Percentiles rank a stretch among this genome's conserved stretches.
These are phyloP conservation scores for Amoeboaphelidium protococcarum DNA, from an alignment of 371 early-diverging fungal genomes.

Conservation along the genomic window DNA sequence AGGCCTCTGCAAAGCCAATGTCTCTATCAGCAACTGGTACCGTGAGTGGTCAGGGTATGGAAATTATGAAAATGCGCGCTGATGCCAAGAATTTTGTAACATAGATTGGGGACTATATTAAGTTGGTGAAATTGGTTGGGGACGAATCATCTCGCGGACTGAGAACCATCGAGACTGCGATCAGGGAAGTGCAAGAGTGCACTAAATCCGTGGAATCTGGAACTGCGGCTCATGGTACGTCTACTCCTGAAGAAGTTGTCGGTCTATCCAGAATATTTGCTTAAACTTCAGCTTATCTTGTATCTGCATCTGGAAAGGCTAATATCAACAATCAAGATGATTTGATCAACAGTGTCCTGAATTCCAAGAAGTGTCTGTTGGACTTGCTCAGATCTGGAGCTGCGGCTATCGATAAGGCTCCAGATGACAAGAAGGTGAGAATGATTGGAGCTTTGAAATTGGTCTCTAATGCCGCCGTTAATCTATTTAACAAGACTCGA, in stretches of 20 bases:
- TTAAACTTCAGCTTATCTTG: conserved; percentile 9
- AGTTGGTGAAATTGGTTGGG: conserved; percentile 11
- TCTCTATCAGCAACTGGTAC: not conserved
- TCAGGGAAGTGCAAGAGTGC: conserved; percentile 9
- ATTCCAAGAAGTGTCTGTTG: conserved; percentile 10
- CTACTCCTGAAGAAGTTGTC: conserved; percentile 23
- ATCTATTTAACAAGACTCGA: conserved; percentile 8
- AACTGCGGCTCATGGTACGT: conserved; percentile 17
- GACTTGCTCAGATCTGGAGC: conserved; percentile 12
- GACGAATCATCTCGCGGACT: conserved; percentile 14
- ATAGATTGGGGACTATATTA: conserved; percentile 10
- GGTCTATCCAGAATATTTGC: conserved; percentile 14
- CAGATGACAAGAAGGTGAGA: conserved; percentile 8
- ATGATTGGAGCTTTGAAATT: conserved; percentile 10
- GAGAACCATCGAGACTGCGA: conserved; percentile 11
- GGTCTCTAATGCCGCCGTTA: conserved; percentile 5
- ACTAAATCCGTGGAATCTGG: conserved; percentile 4
- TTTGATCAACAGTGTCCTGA: conserved; percentile 11
- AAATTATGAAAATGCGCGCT: conserved; percentile 6
- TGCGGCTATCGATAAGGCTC: conserved; percentile 18
- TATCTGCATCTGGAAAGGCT: conserved; percentile 3
- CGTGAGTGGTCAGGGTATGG: conserved; percentile 3
- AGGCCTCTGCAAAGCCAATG: conserved; percentile 4
- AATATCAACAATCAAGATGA: conserved; percentile 16
- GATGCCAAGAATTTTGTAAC: conserved; percentile 9